These are phyloP conservation scores for Begonia peltatifolia DNA, from an alignment of 306 rosid species.

Conservation along the genomic window DNA sequence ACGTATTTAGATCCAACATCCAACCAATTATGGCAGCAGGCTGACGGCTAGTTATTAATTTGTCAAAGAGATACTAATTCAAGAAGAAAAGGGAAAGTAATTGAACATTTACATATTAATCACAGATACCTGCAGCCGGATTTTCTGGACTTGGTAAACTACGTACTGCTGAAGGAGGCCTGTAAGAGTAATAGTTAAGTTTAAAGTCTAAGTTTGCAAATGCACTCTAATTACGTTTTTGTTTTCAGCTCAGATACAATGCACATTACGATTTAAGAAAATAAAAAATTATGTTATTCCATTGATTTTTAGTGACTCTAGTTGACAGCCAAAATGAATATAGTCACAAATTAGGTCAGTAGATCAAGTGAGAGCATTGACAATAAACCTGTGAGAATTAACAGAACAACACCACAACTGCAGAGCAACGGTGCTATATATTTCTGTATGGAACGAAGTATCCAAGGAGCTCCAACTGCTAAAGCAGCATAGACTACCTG, in stretches of 20 bases:
- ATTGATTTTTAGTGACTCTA: too few relatives aligned
- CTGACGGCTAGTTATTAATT: too few relatives aligned
- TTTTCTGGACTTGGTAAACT: constrained; percentile 92
- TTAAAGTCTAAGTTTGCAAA: background rate
- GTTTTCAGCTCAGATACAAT: too few relatives aligned
- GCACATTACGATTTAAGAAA: too few relatives aligned
- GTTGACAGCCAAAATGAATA: too few relatives aligned
- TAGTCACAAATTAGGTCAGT: too few relatives aligned
- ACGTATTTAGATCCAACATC: too few relatives aligned
- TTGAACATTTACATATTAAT: too few relatives aligned
- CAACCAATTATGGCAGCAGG: too few relatives aligned
- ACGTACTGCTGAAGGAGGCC: constrained; percentile 91
- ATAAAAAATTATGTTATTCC: too few relatives aligned
- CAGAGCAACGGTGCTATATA: constrained; percentile 54
- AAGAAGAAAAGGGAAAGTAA: constrained; percentile 1
- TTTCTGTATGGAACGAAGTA: constrained; percentile 34
- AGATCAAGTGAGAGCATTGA: background rate
- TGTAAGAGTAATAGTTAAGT: constrained; percentile 23
- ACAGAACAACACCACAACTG: constrained; percentile 69
- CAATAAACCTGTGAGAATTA: constrained; percentile 60
- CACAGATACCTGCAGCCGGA: constrained; percentile 70
- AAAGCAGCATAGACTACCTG: constrained; percentile 65
- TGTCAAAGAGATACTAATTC: background rate
- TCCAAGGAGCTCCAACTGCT: constrained; percentile 67
- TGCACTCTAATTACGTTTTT: too few relatives aligned